A percentile compares a stretch with the other conserved stretches of the same genome.
phyloP scores from a whole-genome alignment of 2,329 filamentous ascomycete species.

The Amesomyces nigricolor region DNA sequence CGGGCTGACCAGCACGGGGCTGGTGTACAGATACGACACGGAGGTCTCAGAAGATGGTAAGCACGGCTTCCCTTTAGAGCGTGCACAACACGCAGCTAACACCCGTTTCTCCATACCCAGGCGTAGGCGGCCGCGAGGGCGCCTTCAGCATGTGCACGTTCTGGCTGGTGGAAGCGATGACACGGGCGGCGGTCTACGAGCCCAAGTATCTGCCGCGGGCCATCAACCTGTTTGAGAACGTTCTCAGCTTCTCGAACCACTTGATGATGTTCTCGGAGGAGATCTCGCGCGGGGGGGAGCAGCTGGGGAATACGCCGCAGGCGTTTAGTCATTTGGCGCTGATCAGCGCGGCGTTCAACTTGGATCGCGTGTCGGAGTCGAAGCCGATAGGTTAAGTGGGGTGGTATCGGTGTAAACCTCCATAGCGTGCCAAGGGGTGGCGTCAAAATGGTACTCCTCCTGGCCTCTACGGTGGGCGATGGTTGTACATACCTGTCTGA shows the following conservation, averaged over 20 bases:
- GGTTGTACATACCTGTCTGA: no score
- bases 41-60: conserved; percentile 62
- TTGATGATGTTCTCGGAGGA: conserved; percentile 75
- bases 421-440: no score
- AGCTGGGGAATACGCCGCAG: conserved; percentile 74
- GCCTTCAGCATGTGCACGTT: conserved; percentile 80
- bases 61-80: conserved; percentile 15
- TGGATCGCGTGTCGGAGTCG: conserved; percentile 45
- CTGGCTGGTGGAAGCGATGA: conserved; percentile 75
- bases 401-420: background rate
- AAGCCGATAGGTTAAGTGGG: conserved; percentile 13
- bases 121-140: conserved; percentile 68
- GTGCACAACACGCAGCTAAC: conserved; percentile 10
- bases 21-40: conserved; percentile 72
- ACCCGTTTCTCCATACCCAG: conserved; percentile 34
- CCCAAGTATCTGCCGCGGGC: conserved; percentile 57
- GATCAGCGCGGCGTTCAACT: conserved; percentile 71
- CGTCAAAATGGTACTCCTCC: no score
- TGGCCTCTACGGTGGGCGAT: no score
- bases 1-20: conserved; percentile 66
- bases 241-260: conserved; percentile 71
- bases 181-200: conserved; percentile 60
- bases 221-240: conserved; percentile 70
- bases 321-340: conserved; percentile 72
- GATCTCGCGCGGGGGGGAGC: conserved; percentile 68